Conservation (phyloP, 2,329 filamentous ascomycete genomes). For the Verticillium zaregamsianum region DNA sequence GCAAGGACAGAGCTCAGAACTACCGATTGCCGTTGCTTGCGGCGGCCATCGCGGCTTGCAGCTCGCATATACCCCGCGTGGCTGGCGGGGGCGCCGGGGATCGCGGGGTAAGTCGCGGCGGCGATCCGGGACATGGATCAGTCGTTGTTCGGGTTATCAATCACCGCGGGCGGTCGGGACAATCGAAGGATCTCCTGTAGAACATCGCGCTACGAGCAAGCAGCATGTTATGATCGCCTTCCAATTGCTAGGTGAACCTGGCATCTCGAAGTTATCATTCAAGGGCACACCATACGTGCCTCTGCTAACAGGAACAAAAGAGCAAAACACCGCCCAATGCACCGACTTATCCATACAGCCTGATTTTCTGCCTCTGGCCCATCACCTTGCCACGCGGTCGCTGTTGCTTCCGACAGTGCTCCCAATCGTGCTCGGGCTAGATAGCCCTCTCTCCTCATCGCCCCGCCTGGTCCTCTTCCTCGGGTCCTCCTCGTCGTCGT, state of each 20-base stretch:
- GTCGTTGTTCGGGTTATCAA: too few relatives aligned
- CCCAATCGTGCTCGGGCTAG: neutral
- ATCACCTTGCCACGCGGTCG: conserved; percentile 22
- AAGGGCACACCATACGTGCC: neutral
- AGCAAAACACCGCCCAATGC: neutral
- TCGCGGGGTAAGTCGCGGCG: neutral
- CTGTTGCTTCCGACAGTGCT: conserved; percentile 45
- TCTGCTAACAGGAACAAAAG: neutral
- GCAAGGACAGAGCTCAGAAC: neutral
- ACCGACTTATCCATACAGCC: neutral
- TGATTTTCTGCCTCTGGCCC: neutral
- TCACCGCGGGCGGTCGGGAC: too few relatives aligned
- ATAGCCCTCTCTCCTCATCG: conserved; percentile 28
- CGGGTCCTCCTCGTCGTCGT: conserved; percentile 67
- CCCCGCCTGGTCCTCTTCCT: conserved; percentile 17
- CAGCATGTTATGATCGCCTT: too few relatives aligned
- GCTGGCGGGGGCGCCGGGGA: neutral
- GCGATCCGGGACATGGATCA: neutral
- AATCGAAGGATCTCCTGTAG: too few relatives aligned
- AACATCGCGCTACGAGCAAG: too few relatives aligned
- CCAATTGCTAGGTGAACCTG: too few relatives aligned
- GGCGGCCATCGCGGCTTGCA: neutral
- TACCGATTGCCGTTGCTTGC: too few relatives aligned
- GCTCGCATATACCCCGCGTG: neutral
- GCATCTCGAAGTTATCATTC: too few relatives aligned